phyloP scores from a whole-genome alignment of 106 monocot species.

The Posidonia australis region DNA sequence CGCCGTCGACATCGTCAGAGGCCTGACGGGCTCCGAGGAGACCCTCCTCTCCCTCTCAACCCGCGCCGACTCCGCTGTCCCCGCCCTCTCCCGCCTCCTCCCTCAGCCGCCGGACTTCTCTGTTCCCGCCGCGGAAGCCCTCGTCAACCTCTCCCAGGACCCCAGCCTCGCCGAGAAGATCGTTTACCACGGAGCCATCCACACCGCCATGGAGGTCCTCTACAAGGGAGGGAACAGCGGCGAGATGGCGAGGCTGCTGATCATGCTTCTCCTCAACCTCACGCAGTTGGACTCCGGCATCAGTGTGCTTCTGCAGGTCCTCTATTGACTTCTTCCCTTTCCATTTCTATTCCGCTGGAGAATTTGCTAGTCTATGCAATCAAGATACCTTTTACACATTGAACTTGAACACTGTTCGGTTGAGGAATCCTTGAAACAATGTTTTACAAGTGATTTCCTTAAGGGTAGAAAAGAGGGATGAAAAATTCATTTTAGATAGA shows the following conservation, averaged over 20 bases:
- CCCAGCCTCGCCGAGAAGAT: slow-evolving; percentile 30
- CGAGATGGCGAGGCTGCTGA: slow-evolving; percentile 29
- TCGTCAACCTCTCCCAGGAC: slow-evolving; percentile 80
- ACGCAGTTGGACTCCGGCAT: slow-evolving; percentile 73
- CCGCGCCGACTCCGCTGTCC: slow-evolving; percentile 33
- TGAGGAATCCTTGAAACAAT: no score
- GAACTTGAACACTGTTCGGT: no score
- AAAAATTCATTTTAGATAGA: no score
- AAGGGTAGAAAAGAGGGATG: no score
- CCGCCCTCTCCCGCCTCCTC: slow-evolving; percentile 40
- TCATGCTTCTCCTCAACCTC: slow-evolving; percentile 84
- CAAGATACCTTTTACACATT: no score
- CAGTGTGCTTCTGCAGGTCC: slow-evolving; percentile 63
- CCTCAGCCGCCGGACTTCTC: slow-evolving; percentile 18
- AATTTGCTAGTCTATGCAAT: no score
- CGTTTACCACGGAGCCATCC: slow-evolving; percentile 32
- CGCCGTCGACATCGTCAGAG: slow-evolving; percentile 65
- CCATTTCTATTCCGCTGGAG: neutral
- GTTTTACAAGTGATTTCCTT: no score
- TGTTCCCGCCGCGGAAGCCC: slow-evolving; percentile 52
- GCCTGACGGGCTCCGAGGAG: slow-evolving; percentile 64
- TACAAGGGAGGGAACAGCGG: slow-evolving; percentile 2
- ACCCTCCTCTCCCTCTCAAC: slow-evolving; percentile 40
- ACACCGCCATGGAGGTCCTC: slow-evolving; percentile 42
- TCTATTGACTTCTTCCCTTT: neutral